Conservation (phyloP, 1,284 basidiomycete species). For the Fistulina hepatica region DNA sequence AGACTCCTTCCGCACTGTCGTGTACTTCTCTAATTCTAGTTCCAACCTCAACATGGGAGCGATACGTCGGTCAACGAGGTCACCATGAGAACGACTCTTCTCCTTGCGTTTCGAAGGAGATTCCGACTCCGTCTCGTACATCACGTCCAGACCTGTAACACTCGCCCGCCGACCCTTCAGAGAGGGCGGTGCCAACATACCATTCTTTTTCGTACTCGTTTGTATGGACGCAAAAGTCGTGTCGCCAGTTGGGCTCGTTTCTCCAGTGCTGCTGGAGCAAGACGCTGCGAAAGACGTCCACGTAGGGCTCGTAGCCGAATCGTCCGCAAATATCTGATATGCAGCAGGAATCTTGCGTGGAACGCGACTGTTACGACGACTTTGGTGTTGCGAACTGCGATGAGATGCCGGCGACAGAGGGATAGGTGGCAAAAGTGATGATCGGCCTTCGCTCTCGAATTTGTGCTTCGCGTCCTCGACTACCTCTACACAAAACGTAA, state of each 20-base stretch:
- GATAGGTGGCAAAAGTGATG: constrained; percentile 42
- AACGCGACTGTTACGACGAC: constrained; percentile 36
- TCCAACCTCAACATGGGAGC: constrained; percentile 51
- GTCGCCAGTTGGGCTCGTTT: no score
- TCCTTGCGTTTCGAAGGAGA: constrained; percentile 55
- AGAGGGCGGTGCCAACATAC: no score
- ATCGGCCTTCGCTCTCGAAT: constrained; percentile 36
- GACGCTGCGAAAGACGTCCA: constrained; percentile 5
- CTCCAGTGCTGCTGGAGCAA: no score
- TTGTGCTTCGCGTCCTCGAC: constrained; percentile 65
- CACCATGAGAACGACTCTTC: constrained; percentile 53
- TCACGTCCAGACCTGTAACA: constrained; percentile 32
- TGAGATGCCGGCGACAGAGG: constrained; percentile 48
- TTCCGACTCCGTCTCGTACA: constrained; percentile 25
- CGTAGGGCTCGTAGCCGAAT: constrained; percentile 26
- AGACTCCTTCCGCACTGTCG: no score
- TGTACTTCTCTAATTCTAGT: constrained; percentile 48
- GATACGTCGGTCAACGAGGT: constrained; percentile 51
- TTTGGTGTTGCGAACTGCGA: constrained; percentile 31
- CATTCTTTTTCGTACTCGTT: no score
- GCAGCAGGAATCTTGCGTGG: constrained; percentile 55
- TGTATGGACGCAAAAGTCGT: constrained; percentile 18
- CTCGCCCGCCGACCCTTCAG: constrained; percentile 55
- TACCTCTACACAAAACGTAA: constrained; percentile 38
- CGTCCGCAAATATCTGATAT: constrained; percentile 53